A percentile compares a stretch with the other conserved stretches of the same genome.
These are phyloP conservation scores for Melocanna baccifera DNA, from an alignment of 176 grass and related monocot species.

Conservation along the genomic window DNA sequence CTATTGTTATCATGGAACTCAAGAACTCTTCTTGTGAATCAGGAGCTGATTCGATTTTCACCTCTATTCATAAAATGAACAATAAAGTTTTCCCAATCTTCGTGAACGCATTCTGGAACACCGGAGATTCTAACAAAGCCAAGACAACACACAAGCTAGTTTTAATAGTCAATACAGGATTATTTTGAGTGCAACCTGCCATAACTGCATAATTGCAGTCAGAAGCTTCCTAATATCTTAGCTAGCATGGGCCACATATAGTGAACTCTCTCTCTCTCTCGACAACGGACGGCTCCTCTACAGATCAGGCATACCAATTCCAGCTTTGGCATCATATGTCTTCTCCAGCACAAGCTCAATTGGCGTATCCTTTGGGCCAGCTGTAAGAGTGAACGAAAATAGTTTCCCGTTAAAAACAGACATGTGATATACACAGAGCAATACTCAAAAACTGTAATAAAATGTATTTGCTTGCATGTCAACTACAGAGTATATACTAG, in stretches of 20 bases:
- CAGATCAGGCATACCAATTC: slow-evolving; percentile 95
- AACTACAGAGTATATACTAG: background rate
- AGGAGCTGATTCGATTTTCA: no score
- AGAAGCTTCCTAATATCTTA: background rate
- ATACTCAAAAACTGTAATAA: background rate
- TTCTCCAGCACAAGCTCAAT: slow-evolving; percentile 78
- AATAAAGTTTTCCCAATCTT: background rate
- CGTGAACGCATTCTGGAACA: background rate
- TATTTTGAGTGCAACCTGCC: background rate
- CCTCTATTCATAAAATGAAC: no score
- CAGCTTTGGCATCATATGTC: slow-evolving; percentile 85
- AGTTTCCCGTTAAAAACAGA: background rate
- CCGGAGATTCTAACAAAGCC: background rate
- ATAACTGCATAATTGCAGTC: background rate
- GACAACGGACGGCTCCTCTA: slow-evolving; percentile 15
- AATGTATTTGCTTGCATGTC: background rate
- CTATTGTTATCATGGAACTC: no score
- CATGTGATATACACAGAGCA: background rate
- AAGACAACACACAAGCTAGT: background rate
- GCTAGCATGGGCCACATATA: background rate
- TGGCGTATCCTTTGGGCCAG: slow-evolving; percentile 78
- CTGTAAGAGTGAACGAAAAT: slow-evolving; percentile 47
- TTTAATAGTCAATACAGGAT: slow-evolving; percentile 1
- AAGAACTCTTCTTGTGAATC: no score
- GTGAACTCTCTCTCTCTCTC: background rate